Conservation (phyloP, 2,329 filamentous ascomycete genomes). For the Zalaria sp. region DNA sequence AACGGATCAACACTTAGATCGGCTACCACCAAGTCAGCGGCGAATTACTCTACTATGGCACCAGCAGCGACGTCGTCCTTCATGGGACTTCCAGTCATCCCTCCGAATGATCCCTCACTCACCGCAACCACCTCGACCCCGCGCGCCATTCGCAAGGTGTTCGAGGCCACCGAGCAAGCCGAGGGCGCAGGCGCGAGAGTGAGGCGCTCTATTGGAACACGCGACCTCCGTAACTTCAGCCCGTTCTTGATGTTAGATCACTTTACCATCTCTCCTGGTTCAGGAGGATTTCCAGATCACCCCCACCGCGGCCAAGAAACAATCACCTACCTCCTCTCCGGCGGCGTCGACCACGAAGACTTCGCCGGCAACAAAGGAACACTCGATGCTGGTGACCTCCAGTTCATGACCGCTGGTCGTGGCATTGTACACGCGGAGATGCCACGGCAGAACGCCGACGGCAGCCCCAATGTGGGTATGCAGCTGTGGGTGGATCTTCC, state of each 20-base stretch:
- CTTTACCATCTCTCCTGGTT: slow-evolving; percentile 65
- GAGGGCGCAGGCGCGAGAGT: slow-evolving; percentile 84
- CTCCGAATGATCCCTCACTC: slow-evolving; percentile 25
- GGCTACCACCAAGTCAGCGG: background rate
- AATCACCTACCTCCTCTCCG: slow-evolving; percentile 79
- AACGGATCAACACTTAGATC: background rate
- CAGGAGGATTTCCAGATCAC: slow-evolving; percentile 76
- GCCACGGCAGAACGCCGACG: slow-evolving; percentile 66
- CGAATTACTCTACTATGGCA: slow-evolving; percentile 14
- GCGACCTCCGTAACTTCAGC: slow-evolving; percentile 69
- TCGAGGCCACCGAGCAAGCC: slow-evolving; percentile 71
- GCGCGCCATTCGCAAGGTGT: slow-evolving; percentile 67
- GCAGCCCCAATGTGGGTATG: slow-evolving; percentile 67
- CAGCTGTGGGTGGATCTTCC: slow-evolving; percentile 95
- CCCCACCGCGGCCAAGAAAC: slow-evolving; percentile 71
- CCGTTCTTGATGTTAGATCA: slow-evolving; percentile 96
- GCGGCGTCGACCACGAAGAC: slow-evolving; percentile 82
- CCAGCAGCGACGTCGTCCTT: slow-evolving; percentile 19
- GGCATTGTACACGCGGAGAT: slow-evolving; percentile 96
- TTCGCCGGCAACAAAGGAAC: slow-evolving; percentile 77
- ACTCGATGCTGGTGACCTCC: slow-evolving; percentile 74
- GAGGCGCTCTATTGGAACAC: slow-evolving; percentile 73
- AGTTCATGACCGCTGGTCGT: slow-evolving; percentile 92
- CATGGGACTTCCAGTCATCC: slow-evolving; percentile 34
- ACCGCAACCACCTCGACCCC: slow-evolving; percentile 49